Base-by-base conservation (phyloP, 2,329 filamentous ascomycete species). In the Diaporthe aspalathi region DNA sequence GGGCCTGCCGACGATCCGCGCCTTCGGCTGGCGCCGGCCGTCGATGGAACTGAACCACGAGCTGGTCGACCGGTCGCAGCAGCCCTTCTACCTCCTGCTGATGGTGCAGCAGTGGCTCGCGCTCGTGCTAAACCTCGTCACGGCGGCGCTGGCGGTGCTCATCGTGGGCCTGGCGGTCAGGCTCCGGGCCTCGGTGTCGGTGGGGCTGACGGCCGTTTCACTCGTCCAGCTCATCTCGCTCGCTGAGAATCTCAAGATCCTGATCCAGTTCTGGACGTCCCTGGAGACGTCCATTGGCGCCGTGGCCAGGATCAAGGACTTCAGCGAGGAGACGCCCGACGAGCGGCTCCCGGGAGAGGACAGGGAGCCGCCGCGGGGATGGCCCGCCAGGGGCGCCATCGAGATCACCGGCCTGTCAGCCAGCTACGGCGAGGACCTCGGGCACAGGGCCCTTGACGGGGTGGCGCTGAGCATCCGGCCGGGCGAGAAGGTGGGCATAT, bases 1-100 rank as follows among this genome's bases (percentile, higher is more conserved):
- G 22, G 84, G 84, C 2, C 73, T 86, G 5, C 74, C 80, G 0
- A 86, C 83, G 1, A 83, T 87, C 63, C 82, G 84, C 20, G 82
- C 84, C 0, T 86, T 85, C 70, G 79, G 80, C 2, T 86, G 84
- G 84, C 78, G 82, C 62, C 74, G 71, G 27, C 74, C 77, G 6
- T 79, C 80, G 29, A 74, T 78, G n/a, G 72, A 79, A 11, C 78
- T 79, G 40, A 80, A 79, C n/a, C 77, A 78, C 24, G 71, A 70
- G 27, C 74, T 81, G 17, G 67, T 82, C 16, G 77, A 80, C 49
- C 60, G 71, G 6, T 79, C 79, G 7, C 81, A 82, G 66, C 74
- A 75, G 53, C 77, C 80, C 4, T 78, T 75, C 45, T 82, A 82
- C 69, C 76, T 81, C 7, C 75, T 82, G 1, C 75, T 74, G 22